Percentiles rank a stretch among this genome's conserved stretches.
These are phyloP conservation scores for Dothistroma septosporum DNA, from an alignment of 2,329 filamentous ascomycete genomes.

Conservation along the genomic window DNA sequence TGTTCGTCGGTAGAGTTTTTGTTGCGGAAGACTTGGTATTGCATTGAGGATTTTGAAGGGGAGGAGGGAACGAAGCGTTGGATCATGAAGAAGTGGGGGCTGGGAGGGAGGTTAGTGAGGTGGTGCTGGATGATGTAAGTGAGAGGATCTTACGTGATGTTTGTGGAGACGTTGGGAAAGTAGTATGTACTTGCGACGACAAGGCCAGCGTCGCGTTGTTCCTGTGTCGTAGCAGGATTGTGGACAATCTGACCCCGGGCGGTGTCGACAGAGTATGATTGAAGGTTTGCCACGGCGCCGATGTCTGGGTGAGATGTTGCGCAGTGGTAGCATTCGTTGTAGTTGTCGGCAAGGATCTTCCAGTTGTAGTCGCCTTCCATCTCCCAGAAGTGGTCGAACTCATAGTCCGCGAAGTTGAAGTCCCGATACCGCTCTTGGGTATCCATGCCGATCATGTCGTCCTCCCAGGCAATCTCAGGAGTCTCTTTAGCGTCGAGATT, in stretches of 20 bases:
- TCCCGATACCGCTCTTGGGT: conserved; percentile 42
- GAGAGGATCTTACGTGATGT: conserved; percentile 44
- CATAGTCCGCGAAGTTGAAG: conserved; percentile 52
- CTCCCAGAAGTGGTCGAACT: conserved; percentile 56
- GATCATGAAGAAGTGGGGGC: conserved; percentile 61
- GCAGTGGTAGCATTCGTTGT: conserved; percentile 65
- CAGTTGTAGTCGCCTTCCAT: conserved; percentile 57
- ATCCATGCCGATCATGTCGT: conserved; percentile 51
- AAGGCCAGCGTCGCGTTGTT: conserved; percentile 49
- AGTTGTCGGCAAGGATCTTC: conserved; percentile 61
- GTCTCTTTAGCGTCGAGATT: conserved; percentile 50
- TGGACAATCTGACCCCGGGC: conserved; percentile 51
- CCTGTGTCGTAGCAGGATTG: conserved; percentile 41
- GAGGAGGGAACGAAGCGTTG: conserved; percentile 58
- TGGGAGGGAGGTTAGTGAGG: conserved; percentile 26
- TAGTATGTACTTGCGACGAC: conserved; percentile 48
- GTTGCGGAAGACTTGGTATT: conserved; percentile 61
- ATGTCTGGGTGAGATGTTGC: conserved; percentile 57
- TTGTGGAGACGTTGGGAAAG: conserved; percentile 51
- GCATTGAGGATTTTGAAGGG: conserved; percentile 52
- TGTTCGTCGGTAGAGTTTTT: conserved; percentile 56
- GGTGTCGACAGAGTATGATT: conserved; percentile 52
- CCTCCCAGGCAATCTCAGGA: conserved; percentile 50
- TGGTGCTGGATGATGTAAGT: neutral
- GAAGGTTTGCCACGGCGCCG: conserved; percentile 53